Conservation (phyloP, 352 stramenopile genomes). For the Phytophthora citricola region DNA sequence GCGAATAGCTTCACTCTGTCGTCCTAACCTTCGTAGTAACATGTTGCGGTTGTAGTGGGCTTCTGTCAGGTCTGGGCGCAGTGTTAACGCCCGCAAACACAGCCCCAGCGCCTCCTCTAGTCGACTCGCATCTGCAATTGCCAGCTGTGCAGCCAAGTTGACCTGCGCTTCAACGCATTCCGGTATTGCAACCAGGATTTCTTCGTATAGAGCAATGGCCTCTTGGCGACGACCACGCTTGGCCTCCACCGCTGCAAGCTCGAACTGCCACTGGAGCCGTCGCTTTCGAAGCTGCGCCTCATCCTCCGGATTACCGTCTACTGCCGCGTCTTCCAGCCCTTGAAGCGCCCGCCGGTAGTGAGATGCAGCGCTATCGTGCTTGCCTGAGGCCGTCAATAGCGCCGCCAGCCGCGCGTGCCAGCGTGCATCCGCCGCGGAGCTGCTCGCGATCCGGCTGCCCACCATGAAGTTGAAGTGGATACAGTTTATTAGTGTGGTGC, state of each 20-base stretch:
- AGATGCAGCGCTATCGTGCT: constrained; percentile 27
- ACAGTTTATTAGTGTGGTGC: background rate
- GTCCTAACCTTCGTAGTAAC: constrained; percentile 54
- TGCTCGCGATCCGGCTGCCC: constrained; percentile 14
- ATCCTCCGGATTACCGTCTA: constrained; percentile 3
- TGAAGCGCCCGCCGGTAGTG: constrained; percentile 44
- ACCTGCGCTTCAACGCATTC: constrained; percentile 49
- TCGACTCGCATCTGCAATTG: constrained; percentile 33
- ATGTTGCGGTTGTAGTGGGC: constrained; percentile 75
- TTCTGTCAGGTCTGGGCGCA: constrained; percentile 39
- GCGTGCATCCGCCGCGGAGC: constrained; percentile 11
- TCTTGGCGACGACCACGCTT: constrained; percentile 20
- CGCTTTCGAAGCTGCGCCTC: constrained; percentile 3
- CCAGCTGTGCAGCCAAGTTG: constrained; percentile 65
- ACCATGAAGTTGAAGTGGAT: constrained; percentile 26
- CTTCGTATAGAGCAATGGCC: constrained; percentile 44
- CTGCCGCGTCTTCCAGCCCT: constrained; percentile 11
- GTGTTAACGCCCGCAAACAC: constrained; percentile 43
- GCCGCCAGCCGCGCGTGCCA: constrained; percentile 43
- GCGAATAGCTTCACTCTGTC: constrained; percentile 52
- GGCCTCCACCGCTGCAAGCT: constrained; percentile 21
- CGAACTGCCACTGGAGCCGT: constrained; percentile 35
- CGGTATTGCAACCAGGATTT: constrained; percentile 31
- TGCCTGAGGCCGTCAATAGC: constrained; percentile 34
- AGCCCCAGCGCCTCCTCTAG: constrained; percentile 45